Evolutionary conservation across 192 early-diverging fungal genomes (phyloP).

Genomic region (Backusella westeae): DNA sequence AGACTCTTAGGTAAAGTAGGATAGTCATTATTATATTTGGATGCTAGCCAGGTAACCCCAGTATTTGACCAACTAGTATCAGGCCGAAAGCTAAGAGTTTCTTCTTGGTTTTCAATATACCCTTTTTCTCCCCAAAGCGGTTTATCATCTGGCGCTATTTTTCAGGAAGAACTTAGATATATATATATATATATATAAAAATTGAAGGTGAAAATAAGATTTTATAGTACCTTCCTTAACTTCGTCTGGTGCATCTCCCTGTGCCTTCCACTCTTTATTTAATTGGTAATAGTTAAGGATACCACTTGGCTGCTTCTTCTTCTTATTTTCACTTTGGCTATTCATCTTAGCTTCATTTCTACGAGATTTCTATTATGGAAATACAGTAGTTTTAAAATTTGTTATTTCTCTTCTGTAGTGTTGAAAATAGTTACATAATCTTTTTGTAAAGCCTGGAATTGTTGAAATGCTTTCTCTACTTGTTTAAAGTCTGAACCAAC

Average conservation of each 20-base stretch:
- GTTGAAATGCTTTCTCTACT: constrained; percentile 2
- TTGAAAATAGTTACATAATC: neutral
- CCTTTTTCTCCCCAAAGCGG: neutral
- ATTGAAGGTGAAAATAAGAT: neutral
- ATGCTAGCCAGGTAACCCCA: neutral
- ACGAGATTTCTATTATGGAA: constrained; percentile 12
- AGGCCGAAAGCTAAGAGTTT: neutral
- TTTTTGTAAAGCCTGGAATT: constrained; percentile 15
- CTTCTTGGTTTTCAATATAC: neutral
- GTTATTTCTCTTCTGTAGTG: neutral
- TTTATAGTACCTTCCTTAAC: neutral
- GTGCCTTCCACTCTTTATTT: neutral
- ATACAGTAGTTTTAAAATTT: neutral
- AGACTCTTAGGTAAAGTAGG: neutral
- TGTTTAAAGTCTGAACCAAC: neutral
- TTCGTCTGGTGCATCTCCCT: neutral
- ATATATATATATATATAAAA: no score
- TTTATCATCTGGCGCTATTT: constrained; percentile 5
- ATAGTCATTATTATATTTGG: neutral
- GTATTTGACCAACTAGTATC: neutral
- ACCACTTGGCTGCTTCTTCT: no score
- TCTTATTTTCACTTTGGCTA: neutral
- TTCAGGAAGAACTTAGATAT: no score
- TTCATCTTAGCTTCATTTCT: neutral
- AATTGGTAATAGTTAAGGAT: neutral